Evolutionary conservation across 2,329 filamentous ascomycete species (phyloP).

Genomic region (Xylaria digitata): DNA sequence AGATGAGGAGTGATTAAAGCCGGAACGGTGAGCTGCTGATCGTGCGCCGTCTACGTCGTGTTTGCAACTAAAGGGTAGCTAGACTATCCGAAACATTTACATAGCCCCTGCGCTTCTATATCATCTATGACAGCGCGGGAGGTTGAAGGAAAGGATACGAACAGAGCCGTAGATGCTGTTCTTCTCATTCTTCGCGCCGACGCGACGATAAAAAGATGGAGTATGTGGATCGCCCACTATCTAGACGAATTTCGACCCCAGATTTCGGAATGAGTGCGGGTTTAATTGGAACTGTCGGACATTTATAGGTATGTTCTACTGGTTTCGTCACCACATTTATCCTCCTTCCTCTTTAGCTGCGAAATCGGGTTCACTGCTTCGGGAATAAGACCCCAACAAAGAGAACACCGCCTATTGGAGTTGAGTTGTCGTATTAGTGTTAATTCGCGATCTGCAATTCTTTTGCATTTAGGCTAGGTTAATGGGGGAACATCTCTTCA

Average conservation of each 20-base stretch:
- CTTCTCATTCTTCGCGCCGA: constrained; percentile 4
- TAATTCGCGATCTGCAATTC: background rate
- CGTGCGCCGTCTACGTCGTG: background rate
- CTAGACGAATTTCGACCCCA: background rate
- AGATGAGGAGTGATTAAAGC: background rate
- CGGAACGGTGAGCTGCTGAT: background rate
- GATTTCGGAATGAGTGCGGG: background rate
- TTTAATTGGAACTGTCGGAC: no score
- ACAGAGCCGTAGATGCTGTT: background rate
- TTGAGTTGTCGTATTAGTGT: background rate
- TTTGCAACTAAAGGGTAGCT: background rate
- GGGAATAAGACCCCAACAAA: constrained; percentile 21
- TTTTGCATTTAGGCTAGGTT: background rate
- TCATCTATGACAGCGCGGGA: background rate
- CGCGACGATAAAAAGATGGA: constrained; percentile 1
- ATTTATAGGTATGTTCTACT: no score
- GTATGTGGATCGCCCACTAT: constrained; percentile 13
- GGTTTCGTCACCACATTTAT: background rate
- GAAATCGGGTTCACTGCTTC: constrained; percentile 29
- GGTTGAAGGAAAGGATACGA: background rate
- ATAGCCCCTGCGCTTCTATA: background rate
- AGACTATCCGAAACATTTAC: background rate
- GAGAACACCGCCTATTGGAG: constrained; percentile 2
- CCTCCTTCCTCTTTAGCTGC: constrained; percentile 16
- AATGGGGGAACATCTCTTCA: background rate